Evolutionary conservation across 768 basidiomycete genomes (phyloP), one percentile per base, ranked within the genome.

Genomic region (Exidia glandulosa): DNA sequence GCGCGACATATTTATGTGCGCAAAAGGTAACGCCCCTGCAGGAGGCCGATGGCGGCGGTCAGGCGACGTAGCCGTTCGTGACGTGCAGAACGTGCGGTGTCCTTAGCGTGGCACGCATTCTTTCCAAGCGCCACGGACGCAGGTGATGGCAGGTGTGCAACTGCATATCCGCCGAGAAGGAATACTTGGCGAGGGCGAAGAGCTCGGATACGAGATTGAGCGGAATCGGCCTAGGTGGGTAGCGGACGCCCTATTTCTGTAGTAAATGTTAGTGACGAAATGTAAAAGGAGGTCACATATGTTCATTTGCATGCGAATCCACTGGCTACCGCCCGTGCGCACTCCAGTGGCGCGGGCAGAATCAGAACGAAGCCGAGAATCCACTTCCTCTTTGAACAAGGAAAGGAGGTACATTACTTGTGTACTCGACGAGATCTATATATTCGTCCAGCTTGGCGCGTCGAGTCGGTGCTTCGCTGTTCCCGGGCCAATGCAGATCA

Each of bases 11-110:
- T n/a, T n/a, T n/a, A n/a, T n/a, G n/a, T n/a, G n/a, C n/a, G n/a
- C n/a, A n/a, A n/a, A n/a, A n/a, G n/a, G n/a, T n/a, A n/a, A n/a
- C n/a, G n/a, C n/a, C n/a, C n/a, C n/a, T n/a, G n/a, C n/a, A n/a
- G n/a, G n/a, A n/a, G n/a, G n/a, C n/a, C n/a, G n/a, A n/a, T n/a
- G n/a, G n/a, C n/a, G n/a, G n/a, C n/a, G n/a, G n/a, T n/a, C n/a
- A n/a, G n/a, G 85, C 81, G 12, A 84, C 81, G 62, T 94, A 94
- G 0, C 76, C 94, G 66, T 96, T 96, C 10, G 90, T 94, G 0
- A 90, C 90, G 67, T 94, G 90, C 3, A 96, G 74, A 50, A 95
- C 80, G 61, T 84, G 82, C 23, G 75, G 70, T 63, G 87, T 84
- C 3, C 68, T 47, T 25, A 92, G 69, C 1, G 66, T 63, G 1